These are phyloP conservation scores for Streptanthus diversifolius DNA, from an alignment of 345 rosid species.

Conservation along the genomic window DNA sequence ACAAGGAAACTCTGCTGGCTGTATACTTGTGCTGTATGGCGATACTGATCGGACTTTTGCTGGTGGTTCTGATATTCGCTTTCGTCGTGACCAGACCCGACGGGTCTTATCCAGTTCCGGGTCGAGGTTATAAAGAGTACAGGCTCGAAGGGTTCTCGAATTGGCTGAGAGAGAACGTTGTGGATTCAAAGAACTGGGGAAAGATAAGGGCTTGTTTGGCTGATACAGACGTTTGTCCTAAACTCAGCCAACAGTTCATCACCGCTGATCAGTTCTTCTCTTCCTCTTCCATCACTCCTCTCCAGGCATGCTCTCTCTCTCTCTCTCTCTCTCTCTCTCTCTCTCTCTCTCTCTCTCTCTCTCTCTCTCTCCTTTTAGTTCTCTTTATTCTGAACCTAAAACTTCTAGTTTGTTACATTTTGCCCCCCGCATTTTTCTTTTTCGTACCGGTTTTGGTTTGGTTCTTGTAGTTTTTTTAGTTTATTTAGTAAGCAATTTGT, in stretches of 20 bases:
- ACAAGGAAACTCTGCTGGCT: slow-evolving; percentile 76
- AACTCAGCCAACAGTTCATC: slow-evolving; percentile 46
- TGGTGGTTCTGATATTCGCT: slow-evolving; percentile 66
- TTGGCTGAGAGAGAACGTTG: slow-evolving; percentile 70
- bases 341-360: background rate
- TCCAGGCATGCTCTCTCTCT: slow-evolving; percentile 50
- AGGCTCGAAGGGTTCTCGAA: slow-evolving; percentile 61
- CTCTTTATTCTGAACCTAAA: background rate
- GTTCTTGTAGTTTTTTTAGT: background rate
- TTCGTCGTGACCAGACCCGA: slow-evolving; percentile 76
- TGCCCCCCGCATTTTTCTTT: background rate
- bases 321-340: background rate
- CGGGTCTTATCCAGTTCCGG: slow-evolving; percentile 63
- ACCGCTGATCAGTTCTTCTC: slow-evolving; percentile 72
- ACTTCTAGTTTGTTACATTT: background rate
- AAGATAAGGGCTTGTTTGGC: slow-evolving; percentile 67
- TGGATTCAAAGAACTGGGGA: slow-evolving; percentile 56
- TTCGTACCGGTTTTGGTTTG: background rate
- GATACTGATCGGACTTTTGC: slow-evolving; percentile 63
- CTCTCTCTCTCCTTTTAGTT: background rate
- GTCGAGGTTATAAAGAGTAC: slow-evolving; percentile 63
- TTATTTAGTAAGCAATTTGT: background rate
- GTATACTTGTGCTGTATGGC: slow-evolving; percentile 91
- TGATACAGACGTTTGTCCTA: slow-evolving; percentile 62
- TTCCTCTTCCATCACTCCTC: slow-evolving; percentile 57